Conservation (phyloP, 768 basidiomycete genomes). For the Boletus reticulatus region DNA sequence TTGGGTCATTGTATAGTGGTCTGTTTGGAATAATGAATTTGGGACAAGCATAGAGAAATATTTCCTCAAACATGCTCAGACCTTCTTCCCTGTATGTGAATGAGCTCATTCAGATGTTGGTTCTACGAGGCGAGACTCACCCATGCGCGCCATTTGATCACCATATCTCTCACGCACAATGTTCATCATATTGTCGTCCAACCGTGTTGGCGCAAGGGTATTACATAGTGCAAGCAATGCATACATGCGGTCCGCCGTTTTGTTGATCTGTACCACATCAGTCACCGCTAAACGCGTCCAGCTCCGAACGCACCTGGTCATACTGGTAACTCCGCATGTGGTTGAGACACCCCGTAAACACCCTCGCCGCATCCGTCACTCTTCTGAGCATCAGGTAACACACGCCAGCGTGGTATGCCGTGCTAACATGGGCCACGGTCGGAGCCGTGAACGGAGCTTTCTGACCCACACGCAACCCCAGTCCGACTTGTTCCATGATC, state of each 20-base stretch:
- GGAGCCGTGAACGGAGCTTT: slow-evolving; percentile 93
- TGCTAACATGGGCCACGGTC: slow-evolving; percentile 94
- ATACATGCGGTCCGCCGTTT: slow-evolving; percentile 98
- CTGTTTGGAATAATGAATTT: slow-evolving; percentile 97
- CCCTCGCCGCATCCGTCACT: slow-evolving; percentile 93
- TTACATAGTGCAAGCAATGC: slow-evolving; percentile 93
- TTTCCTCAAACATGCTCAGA: slow-evolving; percentile 45
- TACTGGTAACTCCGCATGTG: slow-evolving; percentile 97
- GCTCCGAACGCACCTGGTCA: slow-evolving; percentile 62
- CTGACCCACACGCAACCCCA: slow-evolving; percentile 87
- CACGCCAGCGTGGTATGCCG: slow-evolving; percentile 95
- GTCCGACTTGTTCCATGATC: slow-evolving; percentile 91
- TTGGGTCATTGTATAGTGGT: slow-evolving; percentile 85
- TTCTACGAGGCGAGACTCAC: slow-evolving; percentile 42
- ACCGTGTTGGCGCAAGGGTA: slow-evolving; percentile 84
- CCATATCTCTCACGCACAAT: slow-evolving; percentile 90
- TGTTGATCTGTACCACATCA: slow-evolving; percentile 68
- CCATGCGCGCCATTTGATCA: slow-evolving; percentile 88
- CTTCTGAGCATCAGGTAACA: slow-evolving; percentile 95
- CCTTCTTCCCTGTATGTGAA: slow-evolving; percentile 55
- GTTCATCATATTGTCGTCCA: slow-evolving; percentile 94
- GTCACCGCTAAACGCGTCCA: not conserved
- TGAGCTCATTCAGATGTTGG: not conserved
- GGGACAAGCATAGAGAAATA: slow-evolving; percentile 92
- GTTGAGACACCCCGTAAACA: slow-evolving; percentile 89